Conservation (phyloP, 2,329 filamentous ascomycete species). For the Botrytis deweyae region DNA sequence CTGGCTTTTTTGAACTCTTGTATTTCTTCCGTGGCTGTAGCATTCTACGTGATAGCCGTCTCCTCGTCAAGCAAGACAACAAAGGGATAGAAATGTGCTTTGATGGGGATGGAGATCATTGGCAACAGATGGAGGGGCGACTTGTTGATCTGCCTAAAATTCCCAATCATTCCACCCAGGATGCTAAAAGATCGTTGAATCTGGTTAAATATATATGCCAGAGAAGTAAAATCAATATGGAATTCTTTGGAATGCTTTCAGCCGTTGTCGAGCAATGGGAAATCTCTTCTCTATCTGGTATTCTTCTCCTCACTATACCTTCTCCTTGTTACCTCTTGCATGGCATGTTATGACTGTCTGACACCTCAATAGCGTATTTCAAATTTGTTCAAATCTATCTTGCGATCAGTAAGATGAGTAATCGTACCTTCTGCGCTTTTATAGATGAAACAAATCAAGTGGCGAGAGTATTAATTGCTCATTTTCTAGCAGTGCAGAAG, state of each 20-base stretch:
- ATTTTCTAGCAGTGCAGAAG: background rate
- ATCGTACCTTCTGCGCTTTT: background rate
- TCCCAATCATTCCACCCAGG: background rate
- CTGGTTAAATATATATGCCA: background rate
- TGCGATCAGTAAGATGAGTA: background rate
- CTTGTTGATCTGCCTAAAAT: background rate
- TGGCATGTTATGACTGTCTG: background rate
- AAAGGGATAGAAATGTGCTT: background rate
- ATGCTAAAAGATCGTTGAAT: background rate
- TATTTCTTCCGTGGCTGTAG: conserved; percentile 7
- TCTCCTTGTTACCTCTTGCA: background rate
- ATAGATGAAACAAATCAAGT: background rate
- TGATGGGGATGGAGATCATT: background rate
- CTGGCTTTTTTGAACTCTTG: conserved; percentile 4
- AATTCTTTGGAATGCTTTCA: background rate
- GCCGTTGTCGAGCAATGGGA: background rate
- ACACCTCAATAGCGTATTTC: background rate
- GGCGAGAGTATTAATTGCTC: background rate
- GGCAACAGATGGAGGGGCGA: background rate
- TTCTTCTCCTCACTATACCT: background rate
- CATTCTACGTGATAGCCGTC: background rate
- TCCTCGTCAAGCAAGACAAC: background rate
- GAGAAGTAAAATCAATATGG: background rate
- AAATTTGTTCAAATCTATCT: background rate
- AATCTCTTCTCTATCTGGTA: background rate